Conservation (phyloP, 768 basidiomycete genomes). For the Coprinellus micaceus region DNA sequence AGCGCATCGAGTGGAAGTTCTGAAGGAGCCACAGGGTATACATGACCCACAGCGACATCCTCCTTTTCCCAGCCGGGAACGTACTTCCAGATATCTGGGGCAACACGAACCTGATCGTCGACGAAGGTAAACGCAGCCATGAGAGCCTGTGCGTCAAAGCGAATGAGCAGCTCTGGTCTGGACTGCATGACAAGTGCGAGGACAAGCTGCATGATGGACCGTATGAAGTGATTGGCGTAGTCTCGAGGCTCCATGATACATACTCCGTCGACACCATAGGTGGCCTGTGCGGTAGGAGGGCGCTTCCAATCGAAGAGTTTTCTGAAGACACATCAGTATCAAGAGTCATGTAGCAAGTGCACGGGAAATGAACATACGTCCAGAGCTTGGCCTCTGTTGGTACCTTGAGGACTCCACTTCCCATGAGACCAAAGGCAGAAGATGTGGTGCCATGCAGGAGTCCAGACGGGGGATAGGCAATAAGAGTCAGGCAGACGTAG, state of each 20-base stretch:
- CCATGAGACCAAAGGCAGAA: background rate
- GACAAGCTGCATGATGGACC: background rate
- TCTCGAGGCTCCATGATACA: background rate
- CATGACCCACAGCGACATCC: too few relatives aligned
- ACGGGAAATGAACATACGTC: background rate
- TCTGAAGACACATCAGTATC: background rate
- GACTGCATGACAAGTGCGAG: background rate
- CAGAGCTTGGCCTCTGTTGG: background rate
- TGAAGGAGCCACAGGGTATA: too few relatives aligned
- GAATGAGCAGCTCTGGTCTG: background rate
- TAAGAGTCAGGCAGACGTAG: slow-evolving; percentile 6
- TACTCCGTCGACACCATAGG: background rate
- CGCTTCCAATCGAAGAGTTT: background rate
- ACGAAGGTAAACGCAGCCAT: background rate
- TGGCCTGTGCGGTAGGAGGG: background rate
- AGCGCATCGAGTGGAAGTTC: too few relatives aligned
- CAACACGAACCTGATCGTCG: background rate
- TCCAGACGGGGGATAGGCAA: slow-evolving; percentile 4
- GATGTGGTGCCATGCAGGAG: background rate
- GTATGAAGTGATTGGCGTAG: background rate
- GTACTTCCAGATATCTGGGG: too few relatives aligned
- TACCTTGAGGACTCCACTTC: background rate
- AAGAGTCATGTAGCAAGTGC: background rate
- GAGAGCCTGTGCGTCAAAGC: background rate
- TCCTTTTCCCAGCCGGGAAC: too few relatives aligned